Base-by-base conservation (phyloP, 176 grass and related monocot genomes). In the Rhynchospora tenuis region DNA sequence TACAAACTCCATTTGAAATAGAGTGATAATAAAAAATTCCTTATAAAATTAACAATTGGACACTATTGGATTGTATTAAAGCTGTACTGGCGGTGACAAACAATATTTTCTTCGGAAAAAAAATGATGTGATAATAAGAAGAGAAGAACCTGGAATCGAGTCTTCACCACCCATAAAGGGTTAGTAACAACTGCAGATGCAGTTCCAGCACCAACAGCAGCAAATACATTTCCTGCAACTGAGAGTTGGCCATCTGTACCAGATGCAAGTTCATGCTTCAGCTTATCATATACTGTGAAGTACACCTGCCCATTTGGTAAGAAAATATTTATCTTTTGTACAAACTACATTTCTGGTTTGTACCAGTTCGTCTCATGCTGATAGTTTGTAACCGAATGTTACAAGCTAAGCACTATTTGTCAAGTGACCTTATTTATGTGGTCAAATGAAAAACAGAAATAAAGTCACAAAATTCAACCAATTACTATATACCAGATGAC, bases 151-250 rank as follows among this genome's bases (percentile, higher is more conserved):
- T 97, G 91, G 65, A 97, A 82, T 86, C 94, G 90, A 79, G 90
- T 97, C 89, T 97, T 97, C 71, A 97, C 90, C 67, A 97, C 94
- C 94, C 91, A 97, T 57, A 97, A 84, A 58, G 94, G 94, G 88
- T 97, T 97, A 83, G 91, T 97, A 54, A 81, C 33, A 83, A 83
- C 78, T 83, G 91, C 86, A 84, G 94, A 94, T 90, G 94, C 83
- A 88, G 89, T 85, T 67, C 94, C 94, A 79, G 94, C 90, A 75
- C 90, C 92, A 28, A 87, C 86, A 57, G 94, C 94, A 88, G 94
- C 90, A 13, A 97, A 44, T 71, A 94, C 63, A 87, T 97, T 94
- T 81, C 86, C 83, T 73, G 89, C 69, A 22, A 94, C 47, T 29
- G 94, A 94, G 28, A 92, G 80, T 66, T 90, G 83, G 54, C 73